Evolutionary conservation across 805 yeast species (phyloP), one percentile per base, ranked within the genome.

Genomic region (Teunomyces kruisii): DNA sequence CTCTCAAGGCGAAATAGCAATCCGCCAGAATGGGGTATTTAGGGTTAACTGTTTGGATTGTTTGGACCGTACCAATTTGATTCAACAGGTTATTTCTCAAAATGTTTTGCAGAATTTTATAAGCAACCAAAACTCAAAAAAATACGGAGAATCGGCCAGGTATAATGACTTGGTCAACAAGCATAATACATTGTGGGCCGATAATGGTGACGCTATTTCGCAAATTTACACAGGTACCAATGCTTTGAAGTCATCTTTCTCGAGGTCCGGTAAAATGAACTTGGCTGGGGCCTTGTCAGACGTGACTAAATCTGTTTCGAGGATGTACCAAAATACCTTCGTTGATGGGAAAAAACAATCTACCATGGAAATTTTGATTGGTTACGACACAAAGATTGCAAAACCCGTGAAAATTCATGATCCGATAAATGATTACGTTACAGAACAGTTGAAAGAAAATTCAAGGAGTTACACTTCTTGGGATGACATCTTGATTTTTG

Each of bases 201-300:
- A 82, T 55, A 81, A 83, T 56, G 88, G 87, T 1, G 87, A 83
- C 54, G 80, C 77, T 15, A 78, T 83, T 19, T 80, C 86, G 9
- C 79, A 74, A 39, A 84, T 81, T 48, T 83, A 83, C 55, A 66
- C 73, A n/a, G 84, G 83, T 44, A 96, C 91, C 53, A 88, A 91
- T 53, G 79, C 87, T 6, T 68, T 94, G 14, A 94, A 94, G 64
- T 88, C 97, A 0, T 89, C 97, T 3, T 94, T 86, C 59, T 88
- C 98, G 1, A 79, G 99, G 60, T 84, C 88, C 24, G 99, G 99
- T 17, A 92, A 91, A 58, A 90, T 91, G 97, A 89, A 92, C 36
- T 68, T 94, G 44, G 98, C 98, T 0, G 97, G 98, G 29, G 97
- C 97, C 0, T 67, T 94, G n/a, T 86, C 96, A 0, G 99, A 94